Percentiles rank a stretch among this genome's conserved stretches.
phyloP scores from a whole-genome alignment of 78 protist genomes.

The Monocercomonoides exilis region DNA sequence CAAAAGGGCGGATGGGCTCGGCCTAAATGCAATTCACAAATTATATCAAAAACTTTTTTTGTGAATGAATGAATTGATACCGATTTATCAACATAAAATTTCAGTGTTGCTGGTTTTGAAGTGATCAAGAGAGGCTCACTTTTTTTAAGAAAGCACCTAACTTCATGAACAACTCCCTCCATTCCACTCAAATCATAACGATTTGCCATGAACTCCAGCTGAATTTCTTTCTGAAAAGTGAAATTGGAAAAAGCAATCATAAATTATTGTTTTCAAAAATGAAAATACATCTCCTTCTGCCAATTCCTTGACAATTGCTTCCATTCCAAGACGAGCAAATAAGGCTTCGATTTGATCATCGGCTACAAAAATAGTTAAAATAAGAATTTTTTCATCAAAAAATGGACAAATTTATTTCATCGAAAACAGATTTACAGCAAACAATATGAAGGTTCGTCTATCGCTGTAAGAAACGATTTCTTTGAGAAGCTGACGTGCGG shows the following conservation, averaged over 20 bases:
- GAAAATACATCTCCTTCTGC: not conserved
- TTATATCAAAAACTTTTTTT: not conserved
- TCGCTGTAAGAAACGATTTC: not conserved
- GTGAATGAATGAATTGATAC: not conserved
- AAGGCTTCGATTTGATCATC: not conserved
- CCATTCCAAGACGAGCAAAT: not conserved
- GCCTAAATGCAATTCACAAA: not conserved
- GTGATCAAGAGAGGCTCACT: slow-evolving; percentile 34
- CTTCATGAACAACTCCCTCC: slow-evolving; percentile 87
- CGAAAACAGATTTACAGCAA: no score
- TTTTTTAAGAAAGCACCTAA: slow-evolving; percentile 55
- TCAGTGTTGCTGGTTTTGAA: not conserved
- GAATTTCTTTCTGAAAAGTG: not conserved
- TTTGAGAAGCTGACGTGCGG: not conserved
- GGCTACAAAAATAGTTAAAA: not conserved
- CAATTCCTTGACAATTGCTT: not conserved
- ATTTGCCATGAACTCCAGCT: not conserved
- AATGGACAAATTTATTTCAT: not conserved
- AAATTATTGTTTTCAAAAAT: not conserved
- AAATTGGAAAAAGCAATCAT: not conserved
- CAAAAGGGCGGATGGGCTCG: slow-evolving; percentile 69
- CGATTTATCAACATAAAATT: not conserved
- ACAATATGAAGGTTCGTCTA: not conserved
- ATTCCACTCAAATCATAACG: slow-evolving; percentile 81
- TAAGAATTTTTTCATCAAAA: not conserved